Base-by-base conservation (phyloP, 192 early-diverging fungal genomes). In the Haplosporangium gracile region DNA sequence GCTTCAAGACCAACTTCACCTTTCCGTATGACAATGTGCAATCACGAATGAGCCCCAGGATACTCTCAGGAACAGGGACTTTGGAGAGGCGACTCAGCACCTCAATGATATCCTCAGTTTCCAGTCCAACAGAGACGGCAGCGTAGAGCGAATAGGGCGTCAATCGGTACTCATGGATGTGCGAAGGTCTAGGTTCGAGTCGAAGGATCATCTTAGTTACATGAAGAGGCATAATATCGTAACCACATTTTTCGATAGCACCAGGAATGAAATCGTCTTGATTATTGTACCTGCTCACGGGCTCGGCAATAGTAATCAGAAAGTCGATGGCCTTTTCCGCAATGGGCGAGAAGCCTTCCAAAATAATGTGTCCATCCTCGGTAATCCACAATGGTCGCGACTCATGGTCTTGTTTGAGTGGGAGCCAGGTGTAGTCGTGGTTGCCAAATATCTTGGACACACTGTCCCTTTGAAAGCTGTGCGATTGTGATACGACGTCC, bases 301-400 rank as follows among this genome's bases (percentile, higher is more conserved):
- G 99, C 82, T 99, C 99, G 70, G 97, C 96, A 74, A 99, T 97
- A 24, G 98, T 95, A 65, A 97, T 96, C 22, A 99, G 86, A 83
- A 99, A 98, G 91, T 99, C 99, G 68, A 97, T 95, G 0, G 98
- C 98, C 80, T 98, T 95, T 76, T 97, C 96, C 13, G 97, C 94
- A 81, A 99, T 97, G 8, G 97, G 97, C 11, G 98, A 99, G 72
- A 99, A 99, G 20, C 96, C 96, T 91, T 99, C 99, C 1, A 99
- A 91, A 60, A 97, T 96, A 77, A 99, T 96, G 63, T 95, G 91
- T 6, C 95, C 93, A 89, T 91, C 95, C 69, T 93, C 94, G 82
- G 92, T 94, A 74, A 99, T 97, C 95, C 95, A 99, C 29, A 99
- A 90, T 29, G 99, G 99, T 34, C 99, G 93, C 18, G 94, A 92